Evolutionary conservation across 768 basidiomycete genomes (phyloP).

Genomic region (Gymnopilus dilepis): DNA sequence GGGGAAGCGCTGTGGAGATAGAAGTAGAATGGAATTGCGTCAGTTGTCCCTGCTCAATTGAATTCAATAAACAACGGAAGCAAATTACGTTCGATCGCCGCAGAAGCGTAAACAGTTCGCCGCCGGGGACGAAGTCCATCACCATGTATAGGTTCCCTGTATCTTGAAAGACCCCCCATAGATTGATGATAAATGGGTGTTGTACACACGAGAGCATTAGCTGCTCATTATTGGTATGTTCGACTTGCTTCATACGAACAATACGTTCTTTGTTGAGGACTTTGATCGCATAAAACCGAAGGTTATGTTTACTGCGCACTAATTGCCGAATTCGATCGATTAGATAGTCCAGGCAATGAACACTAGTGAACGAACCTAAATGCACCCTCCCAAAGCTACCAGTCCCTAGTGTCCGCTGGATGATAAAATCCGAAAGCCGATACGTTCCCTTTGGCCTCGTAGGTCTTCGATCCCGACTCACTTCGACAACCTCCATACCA

Average conservation of each 20-base stretch:
- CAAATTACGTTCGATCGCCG: constrained; percentile 82
- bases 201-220: constrained; percentile 83
- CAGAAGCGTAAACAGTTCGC: constrained; percentile 93
- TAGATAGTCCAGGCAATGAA: constrained; percentile 3
- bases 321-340: constrained; percentile 19
- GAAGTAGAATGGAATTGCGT: constrained; percentile 8
- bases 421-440: constrained; percentile 75
- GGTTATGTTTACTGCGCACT: constrained; percentile 93
- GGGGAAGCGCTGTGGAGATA: constrained; percentile 74
- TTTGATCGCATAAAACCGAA: constrained; percentile 96
- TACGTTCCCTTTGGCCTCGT: constrained; percentile 67
- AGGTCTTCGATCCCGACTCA: constrained; percentile 24
- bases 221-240: constrained; percentile 97
- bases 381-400: constrained; percentile 98
- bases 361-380: constrained; percentile 69
- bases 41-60: neutral
- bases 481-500: constrained; percentile 18
- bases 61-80: constrained; percentile 17
- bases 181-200: constrained; percentile 94
- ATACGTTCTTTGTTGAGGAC: constrained; percentile 94
- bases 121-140: constrained; percentile 96
- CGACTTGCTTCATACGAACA: constrained; percentile 91
- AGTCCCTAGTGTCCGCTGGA: constrained; percentile 86
- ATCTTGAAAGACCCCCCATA: constrained; percentile 97
- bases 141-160: constrained; percentile 95